Evolutionary conservation across 805 yeast species (phyloP).

Genomic region (Hanseniaspora opuntiae): DNA sequence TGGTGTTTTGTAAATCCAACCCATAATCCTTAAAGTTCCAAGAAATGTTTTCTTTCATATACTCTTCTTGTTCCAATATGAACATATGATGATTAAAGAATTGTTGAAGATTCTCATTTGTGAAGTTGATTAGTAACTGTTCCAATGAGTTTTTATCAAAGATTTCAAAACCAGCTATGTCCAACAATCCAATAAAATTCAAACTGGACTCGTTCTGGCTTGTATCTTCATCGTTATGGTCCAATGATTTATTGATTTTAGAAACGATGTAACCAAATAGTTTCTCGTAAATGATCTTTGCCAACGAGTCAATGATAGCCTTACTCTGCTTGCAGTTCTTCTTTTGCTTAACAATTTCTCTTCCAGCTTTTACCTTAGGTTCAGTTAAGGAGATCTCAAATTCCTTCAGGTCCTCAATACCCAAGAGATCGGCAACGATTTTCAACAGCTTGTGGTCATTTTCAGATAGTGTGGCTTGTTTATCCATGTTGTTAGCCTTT

Average conservation of each 20-base stretch:
- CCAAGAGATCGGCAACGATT: conserved; percentile 35
- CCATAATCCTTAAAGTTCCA: conserved; percentile 97
- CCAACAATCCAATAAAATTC: conserved; percentile 82
- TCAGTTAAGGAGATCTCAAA: conserved; percentile 49
- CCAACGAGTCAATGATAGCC: conserved; percentile 68
- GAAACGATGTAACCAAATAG: conserved; percentile 65
- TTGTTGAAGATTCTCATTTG: conserved; percentile 93
- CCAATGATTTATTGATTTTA: conserved; percentile 58
- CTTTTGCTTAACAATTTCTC: conserved; percentile 69
- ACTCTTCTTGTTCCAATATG: conserved; percentile 93
- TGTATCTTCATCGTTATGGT: conserved; percentile 30
- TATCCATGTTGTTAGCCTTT: conserved; percentile 28
- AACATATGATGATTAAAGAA: conserved; percentile 96
- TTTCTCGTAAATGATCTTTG: conserved; percentile 76
- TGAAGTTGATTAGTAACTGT: conserved; percentile 92
- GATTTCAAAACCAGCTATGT: conserved; percentile 96
- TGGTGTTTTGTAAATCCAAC: conserved; percentile 84
- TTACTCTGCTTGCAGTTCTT: conserved; percentile 69
- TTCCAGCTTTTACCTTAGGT: conserved; percentile 85
- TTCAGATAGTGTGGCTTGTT: conserved; percentile 51
- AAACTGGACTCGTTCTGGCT: neutral
- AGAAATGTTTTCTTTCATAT: conserved; percentile 79
- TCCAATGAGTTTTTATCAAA: conserved; percentile 89
- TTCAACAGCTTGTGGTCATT: conserved; percentile 41
- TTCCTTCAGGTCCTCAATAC: conserved; percentile 37